phyloP scores from a whole-genome alignment of 139 green algal species.

The Tetradesmus lagerheimii region DNA sequence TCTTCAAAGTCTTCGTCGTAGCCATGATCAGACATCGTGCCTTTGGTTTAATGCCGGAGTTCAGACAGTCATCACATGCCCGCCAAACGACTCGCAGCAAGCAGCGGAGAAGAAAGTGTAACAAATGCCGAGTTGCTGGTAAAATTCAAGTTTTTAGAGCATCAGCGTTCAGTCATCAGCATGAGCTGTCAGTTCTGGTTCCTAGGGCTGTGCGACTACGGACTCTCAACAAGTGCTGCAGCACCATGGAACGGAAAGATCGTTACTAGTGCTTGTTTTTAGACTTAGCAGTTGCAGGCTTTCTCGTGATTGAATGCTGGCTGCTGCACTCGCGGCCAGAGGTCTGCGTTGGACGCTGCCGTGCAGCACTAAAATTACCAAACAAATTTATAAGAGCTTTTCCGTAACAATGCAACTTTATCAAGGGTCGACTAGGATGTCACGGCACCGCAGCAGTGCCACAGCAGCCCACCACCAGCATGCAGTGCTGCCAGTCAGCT shows the following conservation, averaged over 20 bases:
- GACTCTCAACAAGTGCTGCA: neutral
- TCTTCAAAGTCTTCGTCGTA: slow-evolving; percentile 67
- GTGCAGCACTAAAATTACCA: neutral
- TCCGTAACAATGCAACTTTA: neutral
- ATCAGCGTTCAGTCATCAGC: too few species aligned
- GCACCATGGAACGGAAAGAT: neutral
- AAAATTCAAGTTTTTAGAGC: too few species aligned
- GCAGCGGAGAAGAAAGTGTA: neutral
- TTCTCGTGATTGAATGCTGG: neutral
- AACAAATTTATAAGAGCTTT: neutral
- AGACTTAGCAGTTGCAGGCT: neutral
- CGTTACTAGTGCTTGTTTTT: neutral
- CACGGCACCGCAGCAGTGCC: neutral
- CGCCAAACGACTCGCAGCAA: neutral
- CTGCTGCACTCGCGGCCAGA: slow-evolving; percentile 10
- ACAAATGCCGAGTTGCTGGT: too few species aligned
- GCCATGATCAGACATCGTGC: slow-evolving; percentile 33
- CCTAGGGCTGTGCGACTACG: neutral
- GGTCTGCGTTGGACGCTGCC: neutral
- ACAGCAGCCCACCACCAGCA: neutral
- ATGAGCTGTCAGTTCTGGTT: neutral
- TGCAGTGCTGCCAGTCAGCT: neutral
- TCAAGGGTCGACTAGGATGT: neutral
- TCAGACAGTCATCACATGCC: neutral
- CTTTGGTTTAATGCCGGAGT: neutral